These are phyloP conservation scores for Periglandula ipomoeae DNA, from an alignment of 2,329 filamentous ascomycete genomes.

Conservation along the genomic window DNA sequence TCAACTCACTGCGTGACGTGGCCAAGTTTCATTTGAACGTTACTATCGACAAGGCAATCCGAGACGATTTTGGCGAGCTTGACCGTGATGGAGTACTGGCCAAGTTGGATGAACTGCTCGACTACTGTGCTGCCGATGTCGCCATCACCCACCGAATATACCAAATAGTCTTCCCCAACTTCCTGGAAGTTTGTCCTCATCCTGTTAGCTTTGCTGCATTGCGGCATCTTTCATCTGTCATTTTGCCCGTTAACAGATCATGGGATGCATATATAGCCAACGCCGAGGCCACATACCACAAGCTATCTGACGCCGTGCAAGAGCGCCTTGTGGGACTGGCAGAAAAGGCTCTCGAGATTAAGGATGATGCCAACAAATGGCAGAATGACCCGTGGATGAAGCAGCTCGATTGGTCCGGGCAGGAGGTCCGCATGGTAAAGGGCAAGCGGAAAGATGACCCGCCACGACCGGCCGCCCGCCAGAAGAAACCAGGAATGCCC, in stretches of 20 bases:
- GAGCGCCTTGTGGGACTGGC: constrained; percentile 65
- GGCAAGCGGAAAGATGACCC: constrained; percentile 80
- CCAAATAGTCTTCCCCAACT: constrained; percentile 83
- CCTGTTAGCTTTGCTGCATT: constrained; percentile 95
- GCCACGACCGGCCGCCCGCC: constrained; percentile 65
- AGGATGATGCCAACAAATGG: constrained; percentile 60
- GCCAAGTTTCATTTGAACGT: constrained; percentile 93
- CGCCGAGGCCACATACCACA: constrained; percentile 76
- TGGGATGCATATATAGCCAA: constrained; percentile 82
- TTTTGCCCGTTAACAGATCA: constrained; percentile 77
- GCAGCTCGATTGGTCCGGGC: constrained; percentile 92
- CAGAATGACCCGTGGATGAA: constrained; percentile 78
- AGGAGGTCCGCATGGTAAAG: constrained; percentile 86
- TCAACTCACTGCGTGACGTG: constrained; percentile 91
- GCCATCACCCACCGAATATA: constrained; percentile 90
- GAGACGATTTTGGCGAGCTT: constrained; percentile 79
- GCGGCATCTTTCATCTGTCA: constrained; percentile 85
- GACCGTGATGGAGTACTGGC: constrained; percentile 60
- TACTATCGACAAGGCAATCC: constrained; percentile 78
- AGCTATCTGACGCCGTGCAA: constrained; percentile 67
- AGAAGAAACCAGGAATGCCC: constrained; percentile 93
- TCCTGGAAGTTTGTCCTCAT: constrained; percentile 83
- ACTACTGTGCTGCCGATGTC: constrained; percentile 94
- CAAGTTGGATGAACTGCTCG: constrained; percentile 72
- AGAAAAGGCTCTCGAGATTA: constrained; percentile 67